Percentiles rank a stretch among this genome's conserved stretches.
phyloP scores from a whole-genome alignment of 371 early-diverging fungal genomes.

The Mortierella sp. region DNA sequence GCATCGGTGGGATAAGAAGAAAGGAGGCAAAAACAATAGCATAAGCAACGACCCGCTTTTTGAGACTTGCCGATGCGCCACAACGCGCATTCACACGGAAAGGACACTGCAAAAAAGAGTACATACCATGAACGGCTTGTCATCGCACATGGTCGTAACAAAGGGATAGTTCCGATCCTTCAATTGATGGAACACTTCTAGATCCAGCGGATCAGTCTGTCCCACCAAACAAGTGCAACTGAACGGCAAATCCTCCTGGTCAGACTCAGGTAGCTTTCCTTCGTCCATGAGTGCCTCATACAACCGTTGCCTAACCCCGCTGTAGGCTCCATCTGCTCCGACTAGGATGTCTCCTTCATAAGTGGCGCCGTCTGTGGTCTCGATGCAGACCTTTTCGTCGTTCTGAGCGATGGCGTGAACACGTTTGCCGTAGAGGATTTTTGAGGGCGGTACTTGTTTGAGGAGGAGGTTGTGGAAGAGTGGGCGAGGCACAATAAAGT shows the following conservation, averaged over 20 bases:
- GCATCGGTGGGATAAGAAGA: too few relatives aligned
- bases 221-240: constrained; percentile 17
- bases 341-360: constrained; percentile 18
- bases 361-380: constrained; percentile 1
- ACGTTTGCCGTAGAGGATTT: constrained; percentile 13
- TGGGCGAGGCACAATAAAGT: background rate
- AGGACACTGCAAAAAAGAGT: too few relatives aligned
- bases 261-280: constrained; percentile 1
- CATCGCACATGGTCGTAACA: background rate
- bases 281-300: background rate
- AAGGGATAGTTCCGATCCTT: background rate
- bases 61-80: too few relatives aligned
- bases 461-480: background rate
- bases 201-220: background rate
- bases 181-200: background rate
- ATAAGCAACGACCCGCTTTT: too few relatives aligned
- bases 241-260: constrained; percentile 12
- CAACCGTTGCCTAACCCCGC: background rate
- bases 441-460: constrained; percentile 9
- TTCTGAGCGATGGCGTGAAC: background rate
- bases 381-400: background rate
- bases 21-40: too few relatives aligned
- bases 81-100: too few relatives aligned
- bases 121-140: background rate
- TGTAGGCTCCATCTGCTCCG: constrained; percentile 23